Evolutionary conservation across 208 protist species (phyloP).

Genomic region (Strigomonas culicis): DNA sequence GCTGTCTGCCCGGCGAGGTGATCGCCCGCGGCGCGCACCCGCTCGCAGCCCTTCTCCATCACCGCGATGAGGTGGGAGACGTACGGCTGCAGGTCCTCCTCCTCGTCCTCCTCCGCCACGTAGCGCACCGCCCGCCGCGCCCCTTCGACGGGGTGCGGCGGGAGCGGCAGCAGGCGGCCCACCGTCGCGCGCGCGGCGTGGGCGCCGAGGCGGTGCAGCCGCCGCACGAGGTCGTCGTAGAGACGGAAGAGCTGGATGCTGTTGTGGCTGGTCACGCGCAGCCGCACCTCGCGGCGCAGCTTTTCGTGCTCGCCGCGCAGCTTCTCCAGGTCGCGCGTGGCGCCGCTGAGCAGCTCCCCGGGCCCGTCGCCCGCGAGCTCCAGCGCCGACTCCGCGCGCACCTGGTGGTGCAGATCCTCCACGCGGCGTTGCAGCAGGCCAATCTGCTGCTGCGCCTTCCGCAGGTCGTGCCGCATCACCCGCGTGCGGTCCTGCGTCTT

Average conservation of each 20-base stretch:
- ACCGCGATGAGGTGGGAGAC: conserved; percentile 19
- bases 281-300: conserved; percentile 66
- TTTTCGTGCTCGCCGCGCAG: conserved; percentile 39
- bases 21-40: conserved; percentile 41
- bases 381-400: background rate
- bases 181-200: background rate
- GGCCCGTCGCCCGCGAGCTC: background rate
- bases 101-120: conserved; percentile 1
- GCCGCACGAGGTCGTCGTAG: conserved; percentile 61
- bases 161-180: background rate
- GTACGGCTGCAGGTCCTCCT: conserved; percentile 10
- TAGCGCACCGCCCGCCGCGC: background rate
- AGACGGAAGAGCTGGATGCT: conserved; percentile 58
- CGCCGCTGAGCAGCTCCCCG: background rate
- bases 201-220: conserved; percentile 8
- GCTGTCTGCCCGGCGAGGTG: conserved; percentile 31
- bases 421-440: background rate
- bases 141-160: background rate
- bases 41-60: conserved; percentile 34
- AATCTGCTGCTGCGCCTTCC: conserved; percentile 18
- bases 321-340: conserved; percentile 12
- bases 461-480: conserved; percentile 19
- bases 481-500: conserved; percentile 52
- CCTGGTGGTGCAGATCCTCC: conserved; percentile 4
- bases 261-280: conserved; percentile 64